Base-by-base conservation (phyloP, 2,329 filamentous ascomycete species). In the Berkeleyomyces basicola region DNA sequence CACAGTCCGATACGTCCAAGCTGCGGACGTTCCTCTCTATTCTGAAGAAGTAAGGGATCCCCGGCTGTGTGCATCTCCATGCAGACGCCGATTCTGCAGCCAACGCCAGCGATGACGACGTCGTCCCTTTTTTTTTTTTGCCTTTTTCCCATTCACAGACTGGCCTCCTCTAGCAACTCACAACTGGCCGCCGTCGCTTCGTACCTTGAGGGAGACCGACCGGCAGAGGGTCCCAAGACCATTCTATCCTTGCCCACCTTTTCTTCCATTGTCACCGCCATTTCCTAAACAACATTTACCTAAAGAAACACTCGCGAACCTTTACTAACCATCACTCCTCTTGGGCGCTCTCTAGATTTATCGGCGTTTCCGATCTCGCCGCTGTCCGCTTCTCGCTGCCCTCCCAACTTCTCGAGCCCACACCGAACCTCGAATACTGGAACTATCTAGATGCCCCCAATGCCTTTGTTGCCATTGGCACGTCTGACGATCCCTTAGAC, bases 381-480 rank as follows among this genome's bases (percentile, higher is more conserved):
- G 84, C 90, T 63, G 92, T 97, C 66, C 88, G 93, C 68, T 99
- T 99, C 77, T 97, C 92, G 14, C 81, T 99, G 59, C 93, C 93
- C 31, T 90, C 93, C 59, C 92, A 97, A 74, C 84, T 99, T 51
- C 82, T 99, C 70, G 93, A 99, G 74, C 93, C 93, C 43, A 95
- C 89, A 3, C 93, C 93, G 61, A 99, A 99, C 73, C 79, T 99
- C 71, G 93, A 99, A 77, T 99, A 97, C 76, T 99, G 93, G 93
- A 95, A 95, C 70, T 99, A 99, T 71, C 80, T 99, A 72, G 93
- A 99, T 74, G 83, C 90, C 68, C 92, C 92, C 31, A 95, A 95
- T 73, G 89, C 91, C 58, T 96, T 99, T 67, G 76, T 83, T 67
- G 82, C 81, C 55, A 86, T 86, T 69, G 93, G 92, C 69, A 92